Percentiles rank a stretch among this genome's conserved stretches.
Conservation (phyloP, 305 asterid species). For the Vinca major region DNA sequence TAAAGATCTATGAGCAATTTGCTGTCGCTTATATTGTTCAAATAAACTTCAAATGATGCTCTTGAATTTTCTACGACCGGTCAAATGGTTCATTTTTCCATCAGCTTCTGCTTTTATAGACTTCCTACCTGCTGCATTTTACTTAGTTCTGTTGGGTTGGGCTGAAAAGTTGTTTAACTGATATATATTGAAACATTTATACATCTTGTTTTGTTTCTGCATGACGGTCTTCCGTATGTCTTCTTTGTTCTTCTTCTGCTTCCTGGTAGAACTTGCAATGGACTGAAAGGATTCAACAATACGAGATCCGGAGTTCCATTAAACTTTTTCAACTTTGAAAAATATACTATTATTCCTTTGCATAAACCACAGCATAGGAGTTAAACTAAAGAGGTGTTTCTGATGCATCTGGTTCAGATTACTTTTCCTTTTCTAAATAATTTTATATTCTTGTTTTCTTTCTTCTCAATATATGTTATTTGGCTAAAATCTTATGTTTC, state of each 20-base stretch:
- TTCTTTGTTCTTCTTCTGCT: too few relatives aligned
- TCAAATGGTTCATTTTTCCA: background rate
- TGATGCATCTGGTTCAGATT: background rate
- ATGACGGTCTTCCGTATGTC: too few relatives aligned
- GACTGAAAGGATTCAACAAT: too few relatives aligned
- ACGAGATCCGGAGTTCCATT: too few relatives aligned
- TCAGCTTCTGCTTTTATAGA: background rate
- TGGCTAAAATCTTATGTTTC: background rate
- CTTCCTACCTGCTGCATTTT: background rate
- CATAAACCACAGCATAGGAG: background rate
- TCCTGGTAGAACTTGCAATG: too few relatives aligned
- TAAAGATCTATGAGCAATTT: constrained; percentile 13
- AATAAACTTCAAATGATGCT: background rate
- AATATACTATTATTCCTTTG: background rate
- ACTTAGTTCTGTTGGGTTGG: background rate
- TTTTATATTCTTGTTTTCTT: background rate
- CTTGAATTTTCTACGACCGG: background rate
- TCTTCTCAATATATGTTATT: background rate
- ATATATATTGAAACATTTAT: background rate
- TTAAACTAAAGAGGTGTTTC: background rate
- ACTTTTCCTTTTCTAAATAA: background rate
- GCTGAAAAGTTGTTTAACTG: background rate
- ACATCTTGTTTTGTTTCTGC: too few relatives aligned
- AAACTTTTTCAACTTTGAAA: too few relatives aligned
- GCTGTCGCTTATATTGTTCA: background rate